These are phyloP conservation scores for thale cress (Arabidopsis thaliana) DNA, from an alignment of 345 rosid species.

Conservation along the genomic window DNA sequence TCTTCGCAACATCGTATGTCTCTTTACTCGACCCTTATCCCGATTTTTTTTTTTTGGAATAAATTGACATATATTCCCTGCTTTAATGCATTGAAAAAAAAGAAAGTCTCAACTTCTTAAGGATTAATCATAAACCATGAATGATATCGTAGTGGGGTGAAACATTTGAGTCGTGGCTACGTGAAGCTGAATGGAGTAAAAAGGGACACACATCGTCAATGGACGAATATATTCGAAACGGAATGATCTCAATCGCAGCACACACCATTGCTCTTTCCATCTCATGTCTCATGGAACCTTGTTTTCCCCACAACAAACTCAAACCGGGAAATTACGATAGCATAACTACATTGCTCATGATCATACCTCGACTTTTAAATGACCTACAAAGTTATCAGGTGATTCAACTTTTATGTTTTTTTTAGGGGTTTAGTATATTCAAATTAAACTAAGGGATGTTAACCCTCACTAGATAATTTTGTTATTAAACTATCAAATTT, in stretches of 20 bases:
- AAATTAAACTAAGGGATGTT: neutral
- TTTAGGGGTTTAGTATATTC: neutral
- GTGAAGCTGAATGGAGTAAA: conserved; percentile 67
- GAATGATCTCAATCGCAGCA: conserved; percentile 54
- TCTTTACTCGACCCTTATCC: neutral
- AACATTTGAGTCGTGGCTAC: conserved; percentile 66
- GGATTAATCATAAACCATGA: neutral
- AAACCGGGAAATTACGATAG: conserved; percentile 43
- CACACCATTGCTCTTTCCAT: conserved; percentile 56
- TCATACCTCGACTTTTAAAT: conserved; percentile 59
- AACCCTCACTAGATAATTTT: neutral
- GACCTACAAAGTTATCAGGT: conserved; percentile 67
- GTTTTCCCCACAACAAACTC: conserved; percentile 41
- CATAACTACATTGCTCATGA: conserved; percentile 59
- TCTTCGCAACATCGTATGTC: conserved; percentile 55
- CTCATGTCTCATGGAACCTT: conserved; percentile 37
- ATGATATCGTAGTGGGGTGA: conserved; percentile 58
- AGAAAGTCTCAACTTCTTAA: neutral
- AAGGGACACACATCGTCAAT: conserved; percentile 41
- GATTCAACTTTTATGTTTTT: neutral
- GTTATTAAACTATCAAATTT: conserved; percentile 10
- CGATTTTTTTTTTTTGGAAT: no score
- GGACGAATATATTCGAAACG: conserved; percentile 57
- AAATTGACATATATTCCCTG: neutral
- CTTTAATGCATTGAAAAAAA: neutral